Percentiles rank a stretch among this genome's conserved stretches.
Evolutionary conservation across 2,329 filamentous ascomycete species (phyloP).

Genomic region (Paraphaeosphaeria sporulosa): DNA sequence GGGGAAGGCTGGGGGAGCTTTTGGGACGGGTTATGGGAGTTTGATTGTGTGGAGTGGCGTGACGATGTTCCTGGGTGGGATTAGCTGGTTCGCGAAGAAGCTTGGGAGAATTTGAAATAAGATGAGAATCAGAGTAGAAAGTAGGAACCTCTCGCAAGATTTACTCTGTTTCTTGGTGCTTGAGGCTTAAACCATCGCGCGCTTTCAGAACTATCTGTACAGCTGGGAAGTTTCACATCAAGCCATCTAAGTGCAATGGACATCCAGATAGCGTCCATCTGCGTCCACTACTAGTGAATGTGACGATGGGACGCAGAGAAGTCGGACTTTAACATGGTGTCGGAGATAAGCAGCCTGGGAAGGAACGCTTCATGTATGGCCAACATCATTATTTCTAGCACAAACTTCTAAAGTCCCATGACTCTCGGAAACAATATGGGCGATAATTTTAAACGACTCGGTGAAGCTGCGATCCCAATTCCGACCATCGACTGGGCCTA

Average conservation of each 20-base stretch:
- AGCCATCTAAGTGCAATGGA: no score
- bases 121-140: not conserved
- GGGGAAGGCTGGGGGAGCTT: constrained; percentile 1
- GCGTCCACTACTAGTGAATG: no score
- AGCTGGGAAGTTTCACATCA: no score
- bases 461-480: not conserved
- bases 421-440: not conserved
- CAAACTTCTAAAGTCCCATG: not conserved
- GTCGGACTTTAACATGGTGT: no score
- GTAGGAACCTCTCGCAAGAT: not conserved
- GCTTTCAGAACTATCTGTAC: no score
- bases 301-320: no score
- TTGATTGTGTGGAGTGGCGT: constrained; percentile 4
- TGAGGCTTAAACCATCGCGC: no score
- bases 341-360: no score
- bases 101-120: not conserved
- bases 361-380: no score
- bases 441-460: not conserved
- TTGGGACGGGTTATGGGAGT: constrained; percentile 1
- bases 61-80: constrained; percentile 6
- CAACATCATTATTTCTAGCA: not conserved
- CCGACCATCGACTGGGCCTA: not conserved
- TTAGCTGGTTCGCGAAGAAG: constrained; percentile 4
- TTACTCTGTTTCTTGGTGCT: no score
- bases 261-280: no score